Evolutionary conservation across 805 yeast species (phyloP).

Genomic region (Yamadazyma laniorum): DNA sequence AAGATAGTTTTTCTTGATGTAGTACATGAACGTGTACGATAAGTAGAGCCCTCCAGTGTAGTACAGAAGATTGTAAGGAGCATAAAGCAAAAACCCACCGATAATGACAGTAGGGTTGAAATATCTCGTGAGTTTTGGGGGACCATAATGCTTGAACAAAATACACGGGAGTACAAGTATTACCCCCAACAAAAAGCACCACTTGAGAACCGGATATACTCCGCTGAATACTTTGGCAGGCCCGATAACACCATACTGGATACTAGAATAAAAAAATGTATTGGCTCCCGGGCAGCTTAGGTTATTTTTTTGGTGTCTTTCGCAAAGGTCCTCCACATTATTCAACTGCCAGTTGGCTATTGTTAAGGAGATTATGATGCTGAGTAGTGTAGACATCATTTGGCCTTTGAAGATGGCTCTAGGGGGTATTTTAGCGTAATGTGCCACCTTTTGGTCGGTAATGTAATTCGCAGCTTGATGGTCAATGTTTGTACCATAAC

Average conservation of each 20-base stretch:
- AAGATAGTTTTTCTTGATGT: slow-evolving; percentile 46
- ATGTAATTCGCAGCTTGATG: slow-evolving; percentile 61
- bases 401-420: slow-evolving; percentile 54
- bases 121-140: slow-evolving; percentile 27
- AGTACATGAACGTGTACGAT: slow-evolving; percentile 57
- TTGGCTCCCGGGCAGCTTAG: slow-evolving; percentile 44
- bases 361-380: slow-evolving; percentile 31
- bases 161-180: slow-evolving; percentile 37
- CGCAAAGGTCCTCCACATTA: slow-evolving; percentile 36
- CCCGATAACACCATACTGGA: slow-evolving; percentile 57
- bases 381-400: slow-evolving; percentile 34
- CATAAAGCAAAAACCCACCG: slow-evolving; percentile 48
- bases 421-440: slow-evolving; percentile 64
- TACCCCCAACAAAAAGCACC: slow-evolving; percentile 59
- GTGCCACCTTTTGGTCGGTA: slow-evolving; percentile 44
- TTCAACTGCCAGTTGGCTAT: slow-evolving; percentile 42
- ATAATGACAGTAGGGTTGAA: slow-evolving; percentile 56
- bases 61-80: slow-evolving; percentile 51
- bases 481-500: slow-evolving; percentile 54
- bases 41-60: slow-evolving; percentile 61
- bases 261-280: slow-evolving; percentile 51
- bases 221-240: slow-evolving; percentile 59
- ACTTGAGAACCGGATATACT: slow-evolving; percentile 52
- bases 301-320: slow-evolving; percentile 32
- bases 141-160: slow-evolving; percentile 36